A percentile compares a stretch with the other conserved stretches of the same genome.
phyloP scores from a whole-genome alignment of 805 yeast species.

The Ogataea minuta region DNA sequence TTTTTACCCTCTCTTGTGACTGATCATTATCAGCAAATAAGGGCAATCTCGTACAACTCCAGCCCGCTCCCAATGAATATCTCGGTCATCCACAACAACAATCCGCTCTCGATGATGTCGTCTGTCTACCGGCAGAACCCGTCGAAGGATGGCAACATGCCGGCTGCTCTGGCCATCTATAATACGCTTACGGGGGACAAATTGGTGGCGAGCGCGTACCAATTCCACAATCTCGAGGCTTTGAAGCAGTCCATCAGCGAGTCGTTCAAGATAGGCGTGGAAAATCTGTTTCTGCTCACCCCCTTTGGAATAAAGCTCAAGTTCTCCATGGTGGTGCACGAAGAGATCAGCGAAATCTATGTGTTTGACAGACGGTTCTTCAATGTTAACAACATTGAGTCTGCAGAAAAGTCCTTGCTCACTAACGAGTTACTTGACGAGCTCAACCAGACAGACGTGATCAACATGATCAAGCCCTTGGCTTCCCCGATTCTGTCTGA shows the following conservation, averaged over 20 bases:
- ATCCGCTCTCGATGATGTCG: constrained; percentile 31
- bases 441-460: constrained; percentile 26
- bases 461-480: constrained; percentile 35
- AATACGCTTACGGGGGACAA: constrained; percentile 47
- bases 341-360: constrained; percentile 54
- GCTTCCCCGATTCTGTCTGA: constrained; percentile 31
- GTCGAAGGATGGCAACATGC: constrained; percentile 15
- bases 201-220: constrained; percentile 36
- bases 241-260: constrained; percentile 41
- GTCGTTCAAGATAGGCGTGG: constrained; percentile 40
- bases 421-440: constrained; percentile 25
- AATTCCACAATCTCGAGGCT: constrained; percentile 41
- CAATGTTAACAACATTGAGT: constrained; percentile 25
- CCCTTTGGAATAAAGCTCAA: constrained; percentile 65
- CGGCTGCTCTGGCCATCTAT: constrained; percentile 28
- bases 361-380: constrained; percentile 64
- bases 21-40: constrained; percentile 9
- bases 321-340: constrained; percentile 44
- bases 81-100: constrained; percentile 19
- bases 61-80: constrained; percentile 15
- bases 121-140: constrained; percentile 22
- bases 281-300: constrained; percentile 51
- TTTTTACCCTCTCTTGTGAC: constrained; percentile 10
- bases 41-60: constrained; percentile 5
- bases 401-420: constrained; percentile 14